Percentiles rank a stretch among this genome's conserved stretches.
Conservation (phyloP, 768 basidiomycete genomes). For the Rubroboletus satanas region DNA sequence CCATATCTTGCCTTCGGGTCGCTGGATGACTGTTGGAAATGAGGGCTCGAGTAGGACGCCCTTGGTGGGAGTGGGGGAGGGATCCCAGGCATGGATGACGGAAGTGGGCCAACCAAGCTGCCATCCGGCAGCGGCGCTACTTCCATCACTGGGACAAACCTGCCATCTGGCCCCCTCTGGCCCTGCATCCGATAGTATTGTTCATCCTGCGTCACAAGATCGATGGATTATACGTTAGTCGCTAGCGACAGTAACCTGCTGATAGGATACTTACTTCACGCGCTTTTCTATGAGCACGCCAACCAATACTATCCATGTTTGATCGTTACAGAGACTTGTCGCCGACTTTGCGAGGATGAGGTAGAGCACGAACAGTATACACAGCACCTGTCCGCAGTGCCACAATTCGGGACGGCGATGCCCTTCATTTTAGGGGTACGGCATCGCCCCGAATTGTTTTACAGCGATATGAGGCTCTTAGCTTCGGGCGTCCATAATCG, state of each 20-base stretch:
- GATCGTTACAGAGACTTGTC: neutral
- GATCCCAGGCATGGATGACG: slow-evolving; percentile 27
- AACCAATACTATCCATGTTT: slow-evolving; percentile 72
- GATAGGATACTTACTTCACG: slow-evolving; percentile 39
- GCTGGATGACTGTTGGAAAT: slow-evolving; percentile 9
- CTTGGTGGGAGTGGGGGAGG: slow-evolving; percentile 45
- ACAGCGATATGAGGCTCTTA: too few relatives aligned
- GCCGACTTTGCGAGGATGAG: neutral
- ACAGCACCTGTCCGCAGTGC: neutral
- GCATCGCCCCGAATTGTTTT: too few relatives aligned
- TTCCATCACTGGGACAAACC: slow-evolving; percentile 52
- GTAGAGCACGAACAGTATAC: neutral
- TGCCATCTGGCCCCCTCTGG: slow-evolving; percentile 46
- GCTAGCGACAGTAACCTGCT: neutral
- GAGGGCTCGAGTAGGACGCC: slow-evolving; percentile 25
- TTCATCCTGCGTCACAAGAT: slow-evolving; percentile 31
- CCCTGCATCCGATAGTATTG: slow-evolving; percentile 23
- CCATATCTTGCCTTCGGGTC: slow-evolving; percentile 31
- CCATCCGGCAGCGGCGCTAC: slow-evolving; percentile 58
- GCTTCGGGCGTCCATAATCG: too few relatives aligned
- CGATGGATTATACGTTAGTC: neutral
- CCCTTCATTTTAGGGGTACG: neutral
- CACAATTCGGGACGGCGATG: neutral
- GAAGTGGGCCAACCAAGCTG: slow-evolving; percentile 55
- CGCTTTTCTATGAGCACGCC: slow-evolving; percentile 66